A percentile compares a stretch with the other conserved stretches of the same genome.
Conservation (phyloP, 2,329 filamentous ascomycete genomes). For the Cercospora zeina region DNA sequence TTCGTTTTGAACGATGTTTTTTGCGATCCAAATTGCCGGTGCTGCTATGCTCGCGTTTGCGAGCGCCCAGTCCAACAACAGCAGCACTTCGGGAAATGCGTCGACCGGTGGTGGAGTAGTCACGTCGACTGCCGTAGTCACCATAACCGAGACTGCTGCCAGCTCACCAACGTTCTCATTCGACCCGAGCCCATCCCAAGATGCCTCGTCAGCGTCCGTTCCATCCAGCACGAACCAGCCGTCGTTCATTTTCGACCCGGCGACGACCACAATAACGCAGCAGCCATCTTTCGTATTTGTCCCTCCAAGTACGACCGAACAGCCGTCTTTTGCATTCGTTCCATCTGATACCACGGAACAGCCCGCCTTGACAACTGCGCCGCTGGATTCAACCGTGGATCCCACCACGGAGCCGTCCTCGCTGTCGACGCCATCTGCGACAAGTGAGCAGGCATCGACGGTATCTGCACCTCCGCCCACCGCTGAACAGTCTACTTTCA, state of each 20-base stretch:
- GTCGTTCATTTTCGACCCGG: background rate
- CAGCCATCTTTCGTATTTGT: slow-evolving; percentile 5
- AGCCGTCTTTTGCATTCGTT: background rate
- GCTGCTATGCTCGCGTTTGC: slow-evolving; percentile 13
- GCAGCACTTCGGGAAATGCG: background rate
- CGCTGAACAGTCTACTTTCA: slow-evolving; percentile 4
- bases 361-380: background rate
- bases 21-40: background rate
- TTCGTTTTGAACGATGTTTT: slow-evolving; percentile 21
- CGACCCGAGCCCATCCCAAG: background rate
- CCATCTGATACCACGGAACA: background rate
- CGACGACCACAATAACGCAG: background rate
- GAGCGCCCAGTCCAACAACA: slow-evolving; percentile 12
- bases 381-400: background rate
- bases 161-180: slow-evolving; percentile 1
- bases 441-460: background rate
- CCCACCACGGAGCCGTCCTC: background rate
- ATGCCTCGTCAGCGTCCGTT: background rate
- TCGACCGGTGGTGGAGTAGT: background rate
- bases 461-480: background rate
- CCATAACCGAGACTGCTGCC: background rate
- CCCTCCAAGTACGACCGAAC: background rate
- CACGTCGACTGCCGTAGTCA: background rate
- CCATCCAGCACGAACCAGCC: slow-evolving; percentile 6
- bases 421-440: background rate